These are phyloP conservation scores for Quercus agrifolia DNA, from an alignment of 306 rosid genomes.

Conservation along the genomic window DNA sequence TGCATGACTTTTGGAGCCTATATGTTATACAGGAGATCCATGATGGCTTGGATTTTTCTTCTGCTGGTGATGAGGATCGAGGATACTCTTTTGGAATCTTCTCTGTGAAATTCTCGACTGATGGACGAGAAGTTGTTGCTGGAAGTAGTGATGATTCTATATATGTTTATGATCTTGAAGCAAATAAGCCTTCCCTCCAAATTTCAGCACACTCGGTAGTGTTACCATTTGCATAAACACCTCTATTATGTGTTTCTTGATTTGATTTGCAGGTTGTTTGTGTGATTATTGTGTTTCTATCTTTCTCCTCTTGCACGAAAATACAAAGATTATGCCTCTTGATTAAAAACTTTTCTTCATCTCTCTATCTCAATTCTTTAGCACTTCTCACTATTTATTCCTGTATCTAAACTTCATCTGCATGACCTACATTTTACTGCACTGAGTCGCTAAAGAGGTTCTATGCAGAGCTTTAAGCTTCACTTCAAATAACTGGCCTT, in stretches of 20 bases:
- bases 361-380: background rate
- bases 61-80: conserved; percentile 37
- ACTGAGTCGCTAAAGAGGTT: background rate
- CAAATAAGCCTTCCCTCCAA: conserved; percentile 71
- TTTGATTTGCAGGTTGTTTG: background rate
- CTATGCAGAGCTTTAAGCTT: background rate
- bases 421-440: background rate
- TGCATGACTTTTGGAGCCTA: conserved; percentile 18
- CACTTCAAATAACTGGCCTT: background rate
- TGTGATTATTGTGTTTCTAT: background rate
- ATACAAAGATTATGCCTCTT: background rate
- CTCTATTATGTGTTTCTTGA: background rate
- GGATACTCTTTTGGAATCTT: conserved; percentile 64
- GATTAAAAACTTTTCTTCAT: background rate
- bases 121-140: conserved; percentile 88
- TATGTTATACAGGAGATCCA: conserved; percentile 75
- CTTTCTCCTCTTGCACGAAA: background rate
- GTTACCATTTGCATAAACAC: background rate
- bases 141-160: conserved; percentile 81
- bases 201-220: conserved; percentile 77
- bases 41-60: conserved; percentile 56
- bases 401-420: background rate
- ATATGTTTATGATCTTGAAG: conserved; percentile 83
- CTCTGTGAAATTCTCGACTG: conserved; percentile 82
- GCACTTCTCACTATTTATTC: background rate